Base-by-base conservation (phyloP, 495 filamentous ascomycete species). In the Penicillium crystallinum region DNA sequence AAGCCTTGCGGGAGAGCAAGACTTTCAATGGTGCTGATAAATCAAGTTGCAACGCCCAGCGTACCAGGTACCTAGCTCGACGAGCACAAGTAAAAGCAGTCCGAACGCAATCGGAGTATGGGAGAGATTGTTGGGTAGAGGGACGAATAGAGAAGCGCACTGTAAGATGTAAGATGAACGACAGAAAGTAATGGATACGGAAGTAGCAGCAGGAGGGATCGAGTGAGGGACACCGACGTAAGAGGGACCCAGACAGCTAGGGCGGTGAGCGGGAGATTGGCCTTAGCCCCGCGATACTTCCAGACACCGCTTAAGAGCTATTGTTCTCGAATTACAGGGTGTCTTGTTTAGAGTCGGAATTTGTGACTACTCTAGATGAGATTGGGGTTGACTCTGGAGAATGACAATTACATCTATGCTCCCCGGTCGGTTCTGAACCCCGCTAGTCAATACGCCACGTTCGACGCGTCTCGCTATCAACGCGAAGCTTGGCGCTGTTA, bases 1-100 rank as follows among this genome's bases (percentile, higher is more conserved):
- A 74, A 76, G 70, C 52, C 78, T 76, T 76, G 76, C 78, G 58
- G 53, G 39, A 44, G 57, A 73, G 77, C 77, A 80, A 80, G 78
- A 74, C 73, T 70, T 76, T 75, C 72, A 45, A 61, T 54, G 61
- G 57, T 57, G 62, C 49, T 50, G 52, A 52, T 55, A 56, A 58
- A 64, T 46, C 57, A 44, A 55, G 58, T 55, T 63, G 65, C 55
- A 68, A 60, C 54, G 63, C 54, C 49, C 43, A 62, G 69, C 61
- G 69, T 60, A 69, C 68, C 63, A 64, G 61, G 62, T 68, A 63
- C 57, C 65, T 57, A 56, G 52, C 46, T 57, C 43, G 49, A 49
- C 38, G 52, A 49, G 57, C 49, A 52, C 56, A 36, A 44, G 53
- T 52, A 46, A 59, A 50, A 46, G 53, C 54, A 62, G 48, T 39